Percentiles rank a stretch among this genome's conserved stretches.
Conservation (phyloP, 2,329 filamentous ascomycete genomes). For the Aspergillus sp. region DNA sequence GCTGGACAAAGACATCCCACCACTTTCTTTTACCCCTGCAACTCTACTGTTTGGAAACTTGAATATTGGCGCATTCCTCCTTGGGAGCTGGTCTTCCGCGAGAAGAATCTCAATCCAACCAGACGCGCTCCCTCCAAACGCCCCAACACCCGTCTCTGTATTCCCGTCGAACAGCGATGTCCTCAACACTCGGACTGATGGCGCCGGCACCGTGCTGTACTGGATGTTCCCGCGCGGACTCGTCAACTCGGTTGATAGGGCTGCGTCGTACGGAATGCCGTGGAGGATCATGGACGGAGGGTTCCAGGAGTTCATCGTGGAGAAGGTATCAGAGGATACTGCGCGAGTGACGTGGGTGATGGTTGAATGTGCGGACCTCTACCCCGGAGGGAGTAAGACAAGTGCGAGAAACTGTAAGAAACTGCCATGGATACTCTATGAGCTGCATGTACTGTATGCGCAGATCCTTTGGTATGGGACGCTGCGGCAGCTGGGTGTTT, state of each 20-base stretch:
- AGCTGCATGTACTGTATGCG: constrained; percentile 20
- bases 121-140: background rate
- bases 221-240: background rate
- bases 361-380: constrained; percentile 13
- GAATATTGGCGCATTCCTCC: background rate
- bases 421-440: constrained; percentile 14
- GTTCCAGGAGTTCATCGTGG: constrained; percentile 20
- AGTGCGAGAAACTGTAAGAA: constrained; percentile 15
- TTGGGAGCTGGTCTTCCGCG: background rate
- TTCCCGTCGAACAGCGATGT: background rate
- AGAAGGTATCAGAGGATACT: constrained; percentile 10
- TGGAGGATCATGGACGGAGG: constrained; percentile 22
- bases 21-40: background rate
- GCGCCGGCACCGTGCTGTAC: background rate
- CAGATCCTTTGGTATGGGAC: constrained; percentile 6
- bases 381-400: constrained; percentile 2
- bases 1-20: background rate
- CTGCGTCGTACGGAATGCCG: constrained; percentile 15
- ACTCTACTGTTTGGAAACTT: background rate
- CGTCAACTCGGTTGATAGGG: background rate
- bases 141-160: background rate
- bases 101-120: background rate
- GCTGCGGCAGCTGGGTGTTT: background rate
- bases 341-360: constrained; percentile 16
- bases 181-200: background rate